These are phyloP conservation scores for Opeltia flavorubescens DNA, from an alignment of 495 filamentous ascomycete species.

Conservation along the genomic window DNA sequence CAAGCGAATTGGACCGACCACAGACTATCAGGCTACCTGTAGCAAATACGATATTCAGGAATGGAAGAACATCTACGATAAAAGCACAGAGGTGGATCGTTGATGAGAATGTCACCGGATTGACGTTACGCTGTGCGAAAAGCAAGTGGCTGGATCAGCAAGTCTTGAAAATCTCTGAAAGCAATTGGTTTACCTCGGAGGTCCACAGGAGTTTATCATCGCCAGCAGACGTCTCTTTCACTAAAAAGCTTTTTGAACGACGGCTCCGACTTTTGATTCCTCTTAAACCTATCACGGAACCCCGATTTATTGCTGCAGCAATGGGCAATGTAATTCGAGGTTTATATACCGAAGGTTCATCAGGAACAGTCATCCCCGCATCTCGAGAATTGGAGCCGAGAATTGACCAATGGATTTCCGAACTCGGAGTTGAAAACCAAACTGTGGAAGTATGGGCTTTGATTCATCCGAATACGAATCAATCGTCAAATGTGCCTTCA, in stretches of 20 bases:
- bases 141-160: conserved; percentile 14
- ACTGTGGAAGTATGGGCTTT: conserved; percentile 66
- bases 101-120: background rate
- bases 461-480: conserved; percentile 23
- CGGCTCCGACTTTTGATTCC: conserved; percentile 24
- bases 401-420: conserved; percentile 41
- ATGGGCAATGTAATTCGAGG: conserved; percentile 76
- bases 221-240: no score
- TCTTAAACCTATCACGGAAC: conserved; percentile 49
- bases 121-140: conserved; percentile 14
- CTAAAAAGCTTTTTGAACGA: conserved; percentile 12
- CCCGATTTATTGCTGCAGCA: conserved; percentile 47
- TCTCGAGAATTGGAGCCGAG: conserved; percentile 59
- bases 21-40: conserved; percentile 36
- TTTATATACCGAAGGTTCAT: conserved; percentile 32
- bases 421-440: conserved; percentile 26
- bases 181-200: no score
- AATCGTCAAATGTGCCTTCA: background rate
- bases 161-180: conserved; percentile 14
- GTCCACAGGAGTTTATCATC: no score
- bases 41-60: conserved; percentile 66
- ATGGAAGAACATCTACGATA: conserved; percentile 49
- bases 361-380: conserved; percentile 40
- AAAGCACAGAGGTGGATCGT: conserved; percentile 40
- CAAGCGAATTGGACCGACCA: background rate